Conservation (phyloP, 169 alveolate genomes). For the Plasmodium malariae region DNA sequence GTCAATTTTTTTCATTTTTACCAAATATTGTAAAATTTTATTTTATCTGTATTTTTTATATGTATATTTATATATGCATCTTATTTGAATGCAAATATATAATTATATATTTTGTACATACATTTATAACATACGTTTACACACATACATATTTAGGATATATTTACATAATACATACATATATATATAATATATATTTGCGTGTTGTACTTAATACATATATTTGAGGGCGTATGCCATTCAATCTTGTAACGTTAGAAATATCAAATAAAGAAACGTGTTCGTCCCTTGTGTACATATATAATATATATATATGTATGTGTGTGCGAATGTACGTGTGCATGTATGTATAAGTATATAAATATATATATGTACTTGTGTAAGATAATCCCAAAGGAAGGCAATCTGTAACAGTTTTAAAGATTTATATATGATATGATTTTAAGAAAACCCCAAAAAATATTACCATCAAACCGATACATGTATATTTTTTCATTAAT, state of each 20-base stretch:
- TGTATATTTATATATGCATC: too few species aligned
- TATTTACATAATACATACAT: background rate
- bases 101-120: too few species aligned
- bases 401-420: too few species aligned
- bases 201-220: background rate
- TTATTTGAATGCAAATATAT: too few species aligned
- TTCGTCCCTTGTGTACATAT: too few species aligned
- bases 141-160: background rate
- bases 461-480: conserved; percentile 39
- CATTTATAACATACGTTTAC: too few species aligned
- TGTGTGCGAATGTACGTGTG: background rate
- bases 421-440: conserved; percentile 72
- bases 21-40: background rate
- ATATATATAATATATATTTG: background rate
- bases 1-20: background rate
- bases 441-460: conserved; percentile 28
- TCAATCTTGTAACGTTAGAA: too few species aligned
- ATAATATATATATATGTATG: background rate
- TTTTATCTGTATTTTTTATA: background rate
- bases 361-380: background rate
- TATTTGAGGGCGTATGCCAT: background rate
- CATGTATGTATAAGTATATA: background rate
- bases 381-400: too few species aligned
- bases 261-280: too few species aligned
- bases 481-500: conserved; percentile 73